phyloP scores from a whole-genome alignment of 495 filamentous ascomycete species.

The Mytilinidion resinicola region DNA sequence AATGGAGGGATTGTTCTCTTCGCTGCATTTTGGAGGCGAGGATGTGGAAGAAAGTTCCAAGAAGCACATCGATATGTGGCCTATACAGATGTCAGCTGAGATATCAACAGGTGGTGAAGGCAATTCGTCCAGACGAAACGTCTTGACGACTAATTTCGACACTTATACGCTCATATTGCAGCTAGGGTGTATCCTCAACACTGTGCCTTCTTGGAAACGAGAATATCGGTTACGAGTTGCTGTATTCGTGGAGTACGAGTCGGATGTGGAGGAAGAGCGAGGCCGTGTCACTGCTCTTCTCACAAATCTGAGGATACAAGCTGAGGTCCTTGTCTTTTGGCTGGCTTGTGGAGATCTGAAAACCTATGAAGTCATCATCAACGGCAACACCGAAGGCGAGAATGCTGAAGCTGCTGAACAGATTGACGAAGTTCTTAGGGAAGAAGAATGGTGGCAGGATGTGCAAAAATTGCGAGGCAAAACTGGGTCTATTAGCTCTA shows the following conservation, averaged over 20 bases:
- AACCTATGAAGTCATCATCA: conserved; percentile 73
- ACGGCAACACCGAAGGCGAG: conserved; percentile 46
- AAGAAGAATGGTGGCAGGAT: conserved; percentile 80
- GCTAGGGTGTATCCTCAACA: conserved; percentile 76
- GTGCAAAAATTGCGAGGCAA: conserved; percentile 54
- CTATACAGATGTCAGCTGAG: conserved; percentile 78
- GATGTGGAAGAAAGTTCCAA: conserved; percentile 53
- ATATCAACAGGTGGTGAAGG: conserved; percentile 46
- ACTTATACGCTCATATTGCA: conserved; percentile 87
- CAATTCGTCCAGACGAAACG: conserved; percentile 46
- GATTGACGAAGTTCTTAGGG: conserved; percentile 55
- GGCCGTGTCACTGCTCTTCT: conserved; percentile 66
- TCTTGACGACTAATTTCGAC: conserved; percentile 85
- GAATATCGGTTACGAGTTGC: conserved; percentile 66
- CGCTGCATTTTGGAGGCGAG: conserved; percentile 23
- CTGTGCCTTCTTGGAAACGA: conserved; percentile 77
- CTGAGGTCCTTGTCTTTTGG: conserved; percentile 74
- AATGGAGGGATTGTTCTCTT: conserved; percentile 8
- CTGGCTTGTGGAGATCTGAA: conserved; percentile 66
- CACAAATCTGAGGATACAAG: conserved; percentile 75
- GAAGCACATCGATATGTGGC: conserved; percentile 84
- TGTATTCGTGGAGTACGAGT: conserved; percentile 87
- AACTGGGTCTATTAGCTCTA: conserved; percentile 30
- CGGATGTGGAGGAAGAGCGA: conserved; percentile 73
- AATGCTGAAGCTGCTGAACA: conserved; percentile 42